Evolutionary conservation across 2,329 filamentous ascomycete genomes (phyloP).

Genomic region (Ceratocystis cacaofunesta): DNA sequence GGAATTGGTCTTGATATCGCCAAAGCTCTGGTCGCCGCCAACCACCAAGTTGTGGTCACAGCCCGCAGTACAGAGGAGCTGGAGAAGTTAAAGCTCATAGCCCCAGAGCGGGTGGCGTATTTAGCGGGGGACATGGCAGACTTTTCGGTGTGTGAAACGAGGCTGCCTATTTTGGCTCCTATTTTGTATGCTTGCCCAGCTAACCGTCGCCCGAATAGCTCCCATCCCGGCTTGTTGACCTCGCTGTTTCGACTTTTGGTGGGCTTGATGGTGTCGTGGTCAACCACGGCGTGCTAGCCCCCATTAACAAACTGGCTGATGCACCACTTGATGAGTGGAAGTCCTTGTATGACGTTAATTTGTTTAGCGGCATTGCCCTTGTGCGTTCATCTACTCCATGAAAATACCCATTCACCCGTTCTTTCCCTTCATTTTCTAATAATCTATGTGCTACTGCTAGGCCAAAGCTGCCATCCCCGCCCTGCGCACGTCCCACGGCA

Average conservation of each 20-base stretch:
- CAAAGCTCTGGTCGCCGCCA: slow-evolving; percentile 34
- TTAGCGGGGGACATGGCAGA: slow-evolving; percentile 41
- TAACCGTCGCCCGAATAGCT: slow-evolving; percentile 1
- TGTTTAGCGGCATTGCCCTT: slow-evolving; percentile 69
- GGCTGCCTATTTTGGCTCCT: background rate
- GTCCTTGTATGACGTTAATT: slow-evolving; percentile 62
- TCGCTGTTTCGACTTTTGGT: slow-evolving; percentile 53
- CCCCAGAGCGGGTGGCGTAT: slow-evolving; percentile 39
- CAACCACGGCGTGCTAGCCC: slow-evolving; percentile 74
- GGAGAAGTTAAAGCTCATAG: slow-evolving; percentile 35
- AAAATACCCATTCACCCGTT: background rate
- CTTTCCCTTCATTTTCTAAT: background rate
- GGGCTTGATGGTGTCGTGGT: slow-evolving; percentile 67
- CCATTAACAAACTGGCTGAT: slow-evolving; percentile 55
- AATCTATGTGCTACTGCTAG: slow-evolving; percentile 27
- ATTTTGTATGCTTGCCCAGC: background rate
- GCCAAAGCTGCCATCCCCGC: slow-evolving; percentile 54
- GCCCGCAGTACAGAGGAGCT: slow-evolving; percentile 38
- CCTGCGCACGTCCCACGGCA: slow-evolving; percentile 53
- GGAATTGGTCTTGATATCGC: slow-evolving; percentile 46
- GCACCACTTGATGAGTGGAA: slow-evolving; percentile 61
- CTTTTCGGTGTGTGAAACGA: slow-evolving; percentile 29
- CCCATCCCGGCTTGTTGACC: slow-evolving; percentile 43
- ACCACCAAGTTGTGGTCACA: slow-evolving; percentile 45
- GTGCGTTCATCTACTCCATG: slow-evolving; percentile 32